Evolutionary conservation across 345 rosid genomes (phyloP).

Genomic region (Populus ilicifolia): DNA sequence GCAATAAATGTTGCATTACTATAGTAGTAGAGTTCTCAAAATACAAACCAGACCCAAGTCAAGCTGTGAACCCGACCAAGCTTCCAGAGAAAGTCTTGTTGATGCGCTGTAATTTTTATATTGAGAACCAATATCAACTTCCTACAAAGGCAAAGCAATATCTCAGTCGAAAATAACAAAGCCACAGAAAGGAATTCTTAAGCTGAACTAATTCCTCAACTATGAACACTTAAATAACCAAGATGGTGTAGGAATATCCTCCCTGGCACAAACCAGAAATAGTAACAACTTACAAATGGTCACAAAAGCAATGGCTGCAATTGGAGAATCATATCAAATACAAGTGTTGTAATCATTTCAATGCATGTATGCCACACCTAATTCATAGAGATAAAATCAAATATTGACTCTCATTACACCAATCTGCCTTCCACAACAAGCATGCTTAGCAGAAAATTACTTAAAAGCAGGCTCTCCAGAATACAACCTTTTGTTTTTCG

Average conservation of each 20-base stretch:
- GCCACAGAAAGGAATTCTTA: background rate
- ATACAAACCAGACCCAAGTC: conserved; percentile 86
- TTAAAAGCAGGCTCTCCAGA: background rate
- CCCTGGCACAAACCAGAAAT: background rate
- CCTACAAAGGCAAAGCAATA: conserved; percentile 42
- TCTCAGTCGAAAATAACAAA: conserved; percentile 12
- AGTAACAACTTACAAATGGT: background rate
- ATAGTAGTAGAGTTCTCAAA: conserved; percentile 8
- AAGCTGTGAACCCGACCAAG: conserved; percentile 81
- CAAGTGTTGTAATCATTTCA: background rate
- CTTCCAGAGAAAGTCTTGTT: conserved; percentile 75
- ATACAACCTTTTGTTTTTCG: background rate
- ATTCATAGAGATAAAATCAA: background rate
- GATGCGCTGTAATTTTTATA: conserved; percentile 61
- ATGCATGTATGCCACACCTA: background rate
- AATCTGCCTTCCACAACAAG: background rate
- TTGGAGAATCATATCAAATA: background rate
- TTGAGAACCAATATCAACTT: conserved; percentile 59
- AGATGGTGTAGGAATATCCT: background rate
- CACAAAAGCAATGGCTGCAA: background rate
- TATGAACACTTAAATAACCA: background rate
- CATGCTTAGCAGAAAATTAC: background rate
- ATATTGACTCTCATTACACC: background rate
- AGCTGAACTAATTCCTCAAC: background rate
- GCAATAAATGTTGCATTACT: background rate